Base-by-base conservation (phyloP, 2,329 filamentous ascomycete genomes). In the Diaporthe helianthi region DNA sequence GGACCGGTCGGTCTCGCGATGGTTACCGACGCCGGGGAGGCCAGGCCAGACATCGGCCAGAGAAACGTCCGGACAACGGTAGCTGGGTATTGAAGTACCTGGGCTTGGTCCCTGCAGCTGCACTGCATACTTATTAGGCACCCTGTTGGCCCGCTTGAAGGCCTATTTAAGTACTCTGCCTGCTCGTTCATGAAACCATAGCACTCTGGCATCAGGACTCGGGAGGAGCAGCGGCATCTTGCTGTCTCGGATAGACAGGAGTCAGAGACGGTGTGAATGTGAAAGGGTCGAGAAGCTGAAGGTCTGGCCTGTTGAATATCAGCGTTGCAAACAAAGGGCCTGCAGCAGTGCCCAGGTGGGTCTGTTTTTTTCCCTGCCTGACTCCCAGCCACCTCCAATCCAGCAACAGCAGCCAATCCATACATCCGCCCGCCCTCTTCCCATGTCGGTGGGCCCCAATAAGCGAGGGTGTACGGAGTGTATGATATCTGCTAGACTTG, bases 291-390 rank as follows among this genome's bases (percentile, higher is more conserved):
- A 44, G 54, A 26, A 29, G 54, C 36, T 58, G 54, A 44, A n/a
- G 54, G 54, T 44, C 54, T 58, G 36, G 54, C 36, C 54, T 15
- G 9, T 41, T 58, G 6, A 58, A 58, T 58, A 36, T 31, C 38
- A 41, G 33, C 38, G 53, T 41, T 55, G 33, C 26, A 52, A 33
- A 53, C 51, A 53, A 33, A 2, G 15, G 54, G 55, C 55, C 38
- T 46, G 58, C 58, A 63, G 58, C 58, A 63, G 58, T 63, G 58
- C 58, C 58, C 58, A 36, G 44, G 44, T 63, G 58, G 58, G 58
- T 49, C 55, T 22, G 52, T 61, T 6, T 60, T 60, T 31, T 46
- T 46, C 55, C 55, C 58, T 63, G 44, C 24, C 58, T 13, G 53
- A 19, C 15, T 53, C 53, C 58, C 58, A 63, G 58, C 58, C 58